A percentile compares a stretch with the other conserved stretches of the same genome.
Evolutionary conservation across 148 eudicot species (phyloP).

Genomic region (Silene latifolia): DNA sequence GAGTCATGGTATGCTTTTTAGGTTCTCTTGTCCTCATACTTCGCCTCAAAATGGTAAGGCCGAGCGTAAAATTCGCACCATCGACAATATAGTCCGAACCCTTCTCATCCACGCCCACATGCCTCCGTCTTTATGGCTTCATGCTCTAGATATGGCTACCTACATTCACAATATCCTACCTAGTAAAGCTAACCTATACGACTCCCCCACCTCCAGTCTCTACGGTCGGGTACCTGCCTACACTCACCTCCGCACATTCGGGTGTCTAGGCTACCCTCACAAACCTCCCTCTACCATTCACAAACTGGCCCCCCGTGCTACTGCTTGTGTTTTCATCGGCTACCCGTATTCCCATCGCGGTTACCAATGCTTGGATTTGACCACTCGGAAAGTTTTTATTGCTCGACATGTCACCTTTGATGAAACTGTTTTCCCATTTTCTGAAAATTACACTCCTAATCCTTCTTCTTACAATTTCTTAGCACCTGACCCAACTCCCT

Average conservation of each 20-base stretch:
- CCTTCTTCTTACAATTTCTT: neutral
- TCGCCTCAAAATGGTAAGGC: no score
- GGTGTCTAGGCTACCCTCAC: neutral
- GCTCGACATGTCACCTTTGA: neutral
- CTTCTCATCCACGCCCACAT: no score
- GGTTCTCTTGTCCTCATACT: no score
- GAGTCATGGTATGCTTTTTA: no score
- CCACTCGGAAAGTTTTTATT: neutral
- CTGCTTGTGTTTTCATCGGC: neutral
- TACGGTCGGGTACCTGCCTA: neutral
- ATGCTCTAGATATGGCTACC: no score
- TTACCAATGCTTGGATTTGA: neutral
- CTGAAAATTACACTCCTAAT: neutral
- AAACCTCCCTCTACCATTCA: neutral
- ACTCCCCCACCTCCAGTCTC: neutral
- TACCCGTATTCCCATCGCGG: neutral
- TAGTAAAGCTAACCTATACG: neutral
- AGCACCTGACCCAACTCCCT: no score
- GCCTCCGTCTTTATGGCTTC: neutral
- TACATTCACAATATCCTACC: neutral
- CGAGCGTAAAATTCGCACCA: no score
- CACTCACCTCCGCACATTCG: no score
- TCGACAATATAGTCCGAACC: neutral
- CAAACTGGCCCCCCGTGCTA: neutral
- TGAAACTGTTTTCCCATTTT: neutral